Evolutionary conservation across 768 basidiomycete genomes (phyloP), one percentile per base, ranked within the genome.

Genomic region (Kwoniella dendrophila): DNA sequence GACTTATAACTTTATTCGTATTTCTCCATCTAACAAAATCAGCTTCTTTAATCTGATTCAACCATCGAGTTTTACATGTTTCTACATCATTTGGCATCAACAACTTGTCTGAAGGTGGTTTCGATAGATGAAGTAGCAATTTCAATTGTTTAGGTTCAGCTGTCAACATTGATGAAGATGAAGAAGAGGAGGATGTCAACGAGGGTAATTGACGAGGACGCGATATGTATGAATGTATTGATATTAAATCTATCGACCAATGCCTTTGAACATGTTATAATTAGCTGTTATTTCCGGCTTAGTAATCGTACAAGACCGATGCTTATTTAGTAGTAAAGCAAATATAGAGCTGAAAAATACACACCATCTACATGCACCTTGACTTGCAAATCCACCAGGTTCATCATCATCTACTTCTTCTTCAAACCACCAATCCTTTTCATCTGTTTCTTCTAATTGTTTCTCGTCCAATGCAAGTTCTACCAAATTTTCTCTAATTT

Each of bases 401-500:
- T 58, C 59, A 22, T 57, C 61, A 40, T 34, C 50, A 51, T 36
- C 55, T 10, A 34, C 49, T 22, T 69, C 69, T 64, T 87, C 89
- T 80, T 96, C 92, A 78, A 99, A 96, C 96, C 95, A 98, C 90
- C 95, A 92, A 54, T 94, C 90, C 59, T 90, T 89, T 67, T 93
- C 90, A 73, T 89, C 89, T 62, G 94, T 80, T 10, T 83, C 71
- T 63, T 87, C 87, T 4, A 86, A 86, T 30, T 88, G 87, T 34
- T 85, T 83, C 71, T 95, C 92, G 74, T 96, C 92, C 72, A 97
- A 88, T 12, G 94, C 90, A 56, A 97, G 87, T 67, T 96, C 90
- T 82, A 90, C 87, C 64, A 98, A 83, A 79, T 92, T 92, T 69
- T 87, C 85, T 61, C 88, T 85, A 61, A 99, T 85, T 73, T 96